Evolutionary conservation across 1,139 yeast species (phyloP).

Genomic region (Arxiozyma telluris): DNA sequence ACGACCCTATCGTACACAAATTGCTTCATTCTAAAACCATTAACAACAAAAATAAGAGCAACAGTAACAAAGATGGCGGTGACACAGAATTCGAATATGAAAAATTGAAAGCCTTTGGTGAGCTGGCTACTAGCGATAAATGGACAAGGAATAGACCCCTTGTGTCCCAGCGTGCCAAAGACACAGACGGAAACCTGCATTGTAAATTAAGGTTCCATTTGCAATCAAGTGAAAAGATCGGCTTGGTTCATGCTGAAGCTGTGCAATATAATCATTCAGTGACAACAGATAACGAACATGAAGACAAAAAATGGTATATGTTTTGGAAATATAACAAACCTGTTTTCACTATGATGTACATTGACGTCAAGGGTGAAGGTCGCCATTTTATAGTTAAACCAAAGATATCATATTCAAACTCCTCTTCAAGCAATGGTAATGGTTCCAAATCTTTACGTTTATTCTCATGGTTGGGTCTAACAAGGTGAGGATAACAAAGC

Average conservation of each 20-base stretch:
- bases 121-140: slow-evolving; percentile 50
- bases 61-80: background rate
- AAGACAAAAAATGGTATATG: background rate
- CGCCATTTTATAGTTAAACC: slow-evolving; percentile 69
- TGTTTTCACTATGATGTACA: slow-evolving; percentile 62
- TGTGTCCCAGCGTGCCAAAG: slow-evolving; percentile 45
- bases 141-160: slow-evolving; percentile 90
- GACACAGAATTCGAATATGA: slow-evolving; percentile 30
- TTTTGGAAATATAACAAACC: slow-evolving; percentile 51
- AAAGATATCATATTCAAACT: slow-evolving; percentile 16
- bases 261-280: background rate
- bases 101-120: slow-evolving; percentile 79
- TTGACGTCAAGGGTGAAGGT: slow-evolving; percentile 65
- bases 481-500: slow-evolving; percentile 56
- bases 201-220: slow-evolving; percentile 80
- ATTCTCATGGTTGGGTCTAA: slow-evolving; percentile 14
- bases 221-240: slow-evolving; percentile 53
- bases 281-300: background rate
- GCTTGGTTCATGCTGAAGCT: slow-evolving; percentile 71
- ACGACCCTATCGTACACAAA: slow-evolving; percentile 52
- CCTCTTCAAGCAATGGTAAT: slow-evolving; percentile 33
- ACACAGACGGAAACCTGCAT: slow-evolving; percentile 70
- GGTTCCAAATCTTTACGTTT: slow-evolving; percentile 48
- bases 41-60: slow-evolving; percentile 10
- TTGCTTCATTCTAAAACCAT: slow-evolving; percentile 43